Base-by-base conservation (phyloP, 345 rosid genomes). In the Brassica napus region DNA sequence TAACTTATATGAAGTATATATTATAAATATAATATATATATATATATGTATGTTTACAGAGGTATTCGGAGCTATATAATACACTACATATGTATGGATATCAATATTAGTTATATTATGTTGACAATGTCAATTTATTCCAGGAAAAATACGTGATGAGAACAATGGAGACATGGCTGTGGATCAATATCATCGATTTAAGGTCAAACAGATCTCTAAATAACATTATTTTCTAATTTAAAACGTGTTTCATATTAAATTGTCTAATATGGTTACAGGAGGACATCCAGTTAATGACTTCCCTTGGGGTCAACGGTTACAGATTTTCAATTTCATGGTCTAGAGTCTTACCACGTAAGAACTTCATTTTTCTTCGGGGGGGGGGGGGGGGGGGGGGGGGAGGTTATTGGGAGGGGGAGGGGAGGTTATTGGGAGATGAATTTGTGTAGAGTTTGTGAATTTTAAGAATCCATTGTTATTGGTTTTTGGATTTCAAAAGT, bases 271-370 rank as follows among this genome's bases (percentile, higher is more conserved):
- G 57, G n/a, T 24, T 82, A 49, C 85, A 90, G 96, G 92, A 87
- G 70, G 97, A 91, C 66, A 60, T 89, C 55, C 83, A 83, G 42
- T 80, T 92, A 39, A 89, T 89, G 97, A 83, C 81, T 32, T 55
- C 73, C 4, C 82, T 91, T 49, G 93, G 97, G 26, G 91, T 88
- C 54, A 83, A 87, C 71, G 87, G 90, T 82, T 91, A 90, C 54
- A 83, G 92, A n/a, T 93, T 93, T 82, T 91, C 94, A 12, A 87
- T 90, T 65, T 90, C 98, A 52, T 88, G 93, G 98, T 87, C 94
- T 35, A 85, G 94, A 81, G 69, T 91, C 67, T 85, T 93, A 78
- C 92, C 98, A 3, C 83, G 97, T 93, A 78, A 83, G 91, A 59
- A 61, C n/a, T 58, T 63, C 1, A 10, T 30, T 76, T 62, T 73